phyloP scores from a whole-genome alignment of 495 filamentous ascomycete species.

The Hypoxylon cercidicola region DNA sequence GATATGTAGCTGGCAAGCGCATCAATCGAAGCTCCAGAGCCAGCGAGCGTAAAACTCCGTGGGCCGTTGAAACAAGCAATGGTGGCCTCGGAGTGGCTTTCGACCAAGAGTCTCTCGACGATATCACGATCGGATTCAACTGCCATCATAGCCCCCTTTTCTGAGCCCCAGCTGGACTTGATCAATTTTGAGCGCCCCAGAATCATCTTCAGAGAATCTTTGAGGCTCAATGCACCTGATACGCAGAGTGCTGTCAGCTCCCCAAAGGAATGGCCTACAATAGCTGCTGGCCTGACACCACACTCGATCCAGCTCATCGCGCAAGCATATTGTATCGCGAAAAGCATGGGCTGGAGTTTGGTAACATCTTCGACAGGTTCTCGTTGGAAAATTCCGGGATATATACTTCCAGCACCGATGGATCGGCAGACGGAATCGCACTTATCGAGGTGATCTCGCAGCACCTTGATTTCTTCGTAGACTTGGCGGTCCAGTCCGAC shows the following conservation, averaged over 20 bases:
- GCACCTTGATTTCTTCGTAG: conserved; percentile 46
- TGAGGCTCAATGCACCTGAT: conserved; percentile 47
- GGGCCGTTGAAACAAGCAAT: conserved; percentile 67
- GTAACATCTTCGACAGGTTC: conserved; percentile 52
- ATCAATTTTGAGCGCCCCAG: conserved; percentile 54
- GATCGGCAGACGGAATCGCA: conserved; percentile 45
- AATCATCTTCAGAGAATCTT: conserved; percentile 55
- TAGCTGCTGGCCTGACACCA: conserved; percentile 31
- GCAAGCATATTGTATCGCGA: conserved; percentile 50
- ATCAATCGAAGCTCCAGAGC: conserved; percentile 48
- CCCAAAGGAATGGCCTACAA: conserved; percentile 66
- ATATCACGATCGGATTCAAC: conserved; percentile 50
- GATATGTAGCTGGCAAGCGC: conserved; percentile 3
- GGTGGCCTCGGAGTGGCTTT: conserved; percentile 29
- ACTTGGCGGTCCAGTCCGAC: conserved; percentile 52
- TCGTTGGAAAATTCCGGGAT: conserved; percentile 58
- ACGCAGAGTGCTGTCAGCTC: conserved; percentile 60
- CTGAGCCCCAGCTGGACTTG: conserved; percentile 47
- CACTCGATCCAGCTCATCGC: conserved; percentile 53
- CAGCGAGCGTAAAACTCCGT: conserved; percentile 58
- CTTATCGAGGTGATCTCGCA: conserved; percentile 52
- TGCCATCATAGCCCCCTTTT: conserved; percentile 59
- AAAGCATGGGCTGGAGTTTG: conserved; percentile 55
- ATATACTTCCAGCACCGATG: conserved; percentile 51
- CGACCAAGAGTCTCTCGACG: conserved; percentile 37